These are phyloP conservation scores for Mycena olivaceomarginata DNA, from an alignment of 768 basidiomycete species.

Conservation along the genomic window DNA sequence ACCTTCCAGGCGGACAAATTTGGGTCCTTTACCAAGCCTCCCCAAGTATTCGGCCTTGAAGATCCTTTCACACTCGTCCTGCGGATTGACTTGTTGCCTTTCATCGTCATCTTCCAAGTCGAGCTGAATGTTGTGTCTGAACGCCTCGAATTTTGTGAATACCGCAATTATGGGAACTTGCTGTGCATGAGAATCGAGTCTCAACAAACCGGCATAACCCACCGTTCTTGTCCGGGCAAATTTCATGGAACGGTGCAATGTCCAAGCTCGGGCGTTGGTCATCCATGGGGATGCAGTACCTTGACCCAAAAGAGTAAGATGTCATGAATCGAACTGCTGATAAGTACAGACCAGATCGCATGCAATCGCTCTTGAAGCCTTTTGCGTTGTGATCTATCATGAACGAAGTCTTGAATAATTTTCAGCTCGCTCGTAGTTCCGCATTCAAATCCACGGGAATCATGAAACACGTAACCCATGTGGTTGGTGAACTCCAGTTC, in stretches of 20 bases:
- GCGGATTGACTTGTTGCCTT: neutral
- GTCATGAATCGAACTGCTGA: neutral
- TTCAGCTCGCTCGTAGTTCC: neutral
- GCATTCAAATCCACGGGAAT: neutral
- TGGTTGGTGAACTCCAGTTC: neutral
- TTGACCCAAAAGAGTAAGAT: neutral
- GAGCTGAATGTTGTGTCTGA: neutral
- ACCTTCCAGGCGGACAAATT: neutral
- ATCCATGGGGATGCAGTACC: neutral
- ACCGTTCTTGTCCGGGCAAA: neutral
- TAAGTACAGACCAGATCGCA: neutral
- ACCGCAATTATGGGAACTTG: neutral
- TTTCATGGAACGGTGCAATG: neutral
- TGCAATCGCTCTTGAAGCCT: neutral
- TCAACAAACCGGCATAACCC: neutral
- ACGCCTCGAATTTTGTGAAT: neutral
- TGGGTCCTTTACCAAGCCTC: neutral
- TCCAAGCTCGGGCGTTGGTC: neutral
- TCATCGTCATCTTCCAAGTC: neutral
- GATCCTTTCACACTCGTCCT: no score
- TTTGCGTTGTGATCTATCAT: neutral
- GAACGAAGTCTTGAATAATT: neutral
- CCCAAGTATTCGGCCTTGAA: no score
- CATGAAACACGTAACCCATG: neutral
- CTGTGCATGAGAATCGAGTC: neutral